These are phyloP conservation scores for Suaeda aralocaspica DNA, from an alignment of 148 eudicot genomes.

Conservation along the genomic window DNA sequence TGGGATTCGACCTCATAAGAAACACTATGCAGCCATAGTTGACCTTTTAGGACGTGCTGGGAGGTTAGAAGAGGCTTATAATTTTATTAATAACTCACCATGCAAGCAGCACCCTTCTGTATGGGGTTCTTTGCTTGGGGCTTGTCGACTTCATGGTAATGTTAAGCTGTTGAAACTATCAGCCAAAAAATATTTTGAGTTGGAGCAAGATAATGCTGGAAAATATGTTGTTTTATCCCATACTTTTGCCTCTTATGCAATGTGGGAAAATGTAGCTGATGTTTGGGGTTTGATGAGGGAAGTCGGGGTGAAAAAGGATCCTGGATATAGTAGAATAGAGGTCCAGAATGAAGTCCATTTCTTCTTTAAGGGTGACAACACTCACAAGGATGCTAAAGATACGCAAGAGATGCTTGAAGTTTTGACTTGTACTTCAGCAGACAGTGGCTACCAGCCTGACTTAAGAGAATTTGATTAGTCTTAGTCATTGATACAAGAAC, in stretches of 20 bases:
- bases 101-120: conserved; percentile 54
- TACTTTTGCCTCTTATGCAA: conserved; percentile 57
- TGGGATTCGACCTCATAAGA: conserved; percentile 60
- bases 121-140: conserved; percentile 86
- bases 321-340: conserved; percentile 84
- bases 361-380: conserved; percentile 66
- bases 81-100: conserved; percentile 50
- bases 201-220: conserved; percentile 69
- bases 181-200: conserved; percentile 53
- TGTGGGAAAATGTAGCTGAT: conserved; percentile 62
- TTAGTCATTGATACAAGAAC: neutral
- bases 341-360: conserved; percentile 50
- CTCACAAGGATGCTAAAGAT: conserved; percentile 45
- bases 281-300: conserved; percentile 67
- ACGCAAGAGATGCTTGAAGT: conserved; percentile 44
- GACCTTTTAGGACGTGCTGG: conserved; percentile 87
- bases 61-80: conserved; percentile 70
- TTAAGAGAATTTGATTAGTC: conserved; percentile 20
- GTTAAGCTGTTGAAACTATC: conserved; percentile 54
- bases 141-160: conserved; percentile 71
- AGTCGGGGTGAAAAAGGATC: conserved; percentile 63
- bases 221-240: conserved; percentile 71
- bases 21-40: conserved; percentile 78
- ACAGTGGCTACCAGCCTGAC: conserved; percentile 37
- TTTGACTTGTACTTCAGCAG: conserved; percentile 45